Evolutionary conservation across 257 asterid genomes (phyloP), one percentile per base, ranked within the genome.

Genomic region (Forsythia viridissima): DNA sequence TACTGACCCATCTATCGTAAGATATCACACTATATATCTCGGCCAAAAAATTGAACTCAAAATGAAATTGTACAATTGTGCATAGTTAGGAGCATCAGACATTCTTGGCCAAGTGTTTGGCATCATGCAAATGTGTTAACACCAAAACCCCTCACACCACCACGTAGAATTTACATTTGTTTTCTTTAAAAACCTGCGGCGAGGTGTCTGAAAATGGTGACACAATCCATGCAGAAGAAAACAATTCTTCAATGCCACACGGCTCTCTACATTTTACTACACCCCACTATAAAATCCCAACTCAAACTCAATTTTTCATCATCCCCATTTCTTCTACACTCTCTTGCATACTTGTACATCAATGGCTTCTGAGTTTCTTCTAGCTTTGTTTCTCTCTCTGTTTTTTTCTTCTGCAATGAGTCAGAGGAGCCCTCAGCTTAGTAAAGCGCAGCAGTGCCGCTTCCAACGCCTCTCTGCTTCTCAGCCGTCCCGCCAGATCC

Each of bases 391-490:
- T 15, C 77, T 84, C 16, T 65, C 82, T 3, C 74, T 88, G 15
- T 37, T 85, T 0, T 68, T 87, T 2, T 86, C 89, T 0, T 69
- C 83, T 1, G 84, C 90, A 0, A 2, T 84, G 6, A 86, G 82
- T 5, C 20, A 81, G 37, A 76, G 75, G 52, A 24, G 44, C 10
- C 59, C 86, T 1, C 79, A 41, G 37, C 86, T 87, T 40, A 88
- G 72, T 13, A 71, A 78, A 13, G 84, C 88, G 30, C 97, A 91
- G 82, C 94, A 89, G 34, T 92, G 97, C 90, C 91, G 92, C 71
- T 37, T 90, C 74, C 84, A 81, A 11, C 86, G 87, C 75, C 77
- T 92, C 77, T 39, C 84, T 4, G 86, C 87, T 11, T 72, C 71
- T 7, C 87, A 78, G 74, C 96, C 96, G 24, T 71, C 83, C 36